These are phyloP conservation scores for Poterioochromonas sp. DNA, from an alignment of 352 stramenopile genomes.

Conservation along the genomic window DNA sequence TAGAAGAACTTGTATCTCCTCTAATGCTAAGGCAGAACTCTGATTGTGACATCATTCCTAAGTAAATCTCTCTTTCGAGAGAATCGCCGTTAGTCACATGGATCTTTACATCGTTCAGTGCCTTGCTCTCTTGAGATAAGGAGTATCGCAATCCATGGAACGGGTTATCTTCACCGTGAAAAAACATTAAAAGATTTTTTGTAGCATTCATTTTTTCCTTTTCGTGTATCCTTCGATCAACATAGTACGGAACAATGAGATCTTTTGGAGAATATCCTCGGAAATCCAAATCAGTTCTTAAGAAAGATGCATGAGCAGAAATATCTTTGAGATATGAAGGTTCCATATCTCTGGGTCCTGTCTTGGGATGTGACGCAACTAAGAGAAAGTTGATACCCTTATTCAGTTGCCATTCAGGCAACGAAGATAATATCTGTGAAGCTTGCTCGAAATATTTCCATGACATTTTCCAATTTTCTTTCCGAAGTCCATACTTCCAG, in stretches of 20 bases:
- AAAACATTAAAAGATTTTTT: neutral
- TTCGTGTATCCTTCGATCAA: neutral
- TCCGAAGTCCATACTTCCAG: neutral
- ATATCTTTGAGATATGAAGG: neutral
- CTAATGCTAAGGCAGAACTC: neutral
- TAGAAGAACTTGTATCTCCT: neutral
- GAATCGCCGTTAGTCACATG: neutral
- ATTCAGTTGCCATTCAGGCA: neutral
- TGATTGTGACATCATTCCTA: neutral
- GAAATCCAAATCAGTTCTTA: neutral
- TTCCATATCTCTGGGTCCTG: neutral
- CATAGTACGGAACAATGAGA: neutral
- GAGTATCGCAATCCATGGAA: neutral
- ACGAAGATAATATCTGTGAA: neutral
- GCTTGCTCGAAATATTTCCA: neutral
- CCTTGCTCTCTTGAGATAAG: neutral
- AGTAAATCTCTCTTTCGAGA: neutral
- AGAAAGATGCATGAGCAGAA: neutral
- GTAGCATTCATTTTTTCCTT: neutral
- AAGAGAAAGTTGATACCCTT: neutral
- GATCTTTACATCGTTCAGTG: neutral
- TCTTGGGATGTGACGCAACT: neutral
- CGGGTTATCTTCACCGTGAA: neutral
- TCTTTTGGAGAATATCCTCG: neutral
- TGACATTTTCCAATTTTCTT: neutral